phyloP scores from a whole-genome alignment of 2,329 filamentous ascomycete genomes.

The Cryphonectria carpinicola region DNA sequence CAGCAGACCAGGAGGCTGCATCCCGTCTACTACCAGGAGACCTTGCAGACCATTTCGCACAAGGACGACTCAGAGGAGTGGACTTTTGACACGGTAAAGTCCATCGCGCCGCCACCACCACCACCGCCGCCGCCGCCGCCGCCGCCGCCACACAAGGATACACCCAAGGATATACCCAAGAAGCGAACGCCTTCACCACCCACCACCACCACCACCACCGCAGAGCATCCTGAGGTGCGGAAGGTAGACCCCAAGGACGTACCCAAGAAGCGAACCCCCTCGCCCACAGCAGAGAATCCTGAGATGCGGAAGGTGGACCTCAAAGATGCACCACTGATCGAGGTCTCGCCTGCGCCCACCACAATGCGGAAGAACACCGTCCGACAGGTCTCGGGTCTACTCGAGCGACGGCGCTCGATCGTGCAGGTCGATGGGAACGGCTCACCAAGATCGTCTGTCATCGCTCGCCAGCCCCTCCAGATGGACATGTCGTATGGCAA shows the following conservation, averaged over 20 bases:
- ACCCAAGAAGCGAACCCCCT: conserved; percentile 59
- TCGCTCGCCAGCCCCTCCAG: conserved; percentile 77
- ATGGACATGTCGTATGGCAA: conserved; percentile 94
- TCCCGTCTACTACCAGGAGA: conserved; percentile 91
- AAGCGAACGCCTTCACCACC: conserved; percentile 59
- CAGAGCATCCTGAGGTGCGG: conserved; percentile 64
- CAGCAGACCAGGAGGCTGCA: conserved; percentile 70
- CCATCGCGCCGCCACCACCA: conserved; percentile 48
- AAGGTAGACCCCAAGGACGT: conserved; percentile 60
- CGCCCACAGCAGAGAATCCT: conserved; percentile 62
- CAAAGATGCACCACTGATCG: conserved; percentile 63
- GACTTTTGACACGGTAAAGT: conserved; percentile 95
- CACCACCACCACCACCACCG: conserved; percentile 47
- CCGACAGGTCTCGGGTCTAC: conserved; percentile 48
- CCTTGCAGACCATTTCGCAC: conserved; percentile 71
- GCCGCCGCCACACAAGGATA: neutral
- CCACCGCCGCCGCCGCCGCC: conserved; percentile 38
- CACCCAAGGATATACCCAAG: conserved; percentile 54
- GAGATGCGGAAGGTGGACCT: conserved; percentile 63
- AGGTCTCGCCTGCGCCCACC: conserved; percentile 54
- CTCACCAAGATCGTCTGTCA: conserved; percentile 48
- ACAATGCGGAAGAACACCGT: conserved; percentile 66
- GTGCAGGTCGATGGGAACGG: conserved; percentile 41
- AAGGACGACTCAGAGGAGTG: conserved; percentile 74
- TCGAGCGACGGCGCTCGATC: conserved; percentile 29